These are phyloP conservation scores for Effrenium voratum DNA, from an alignment of 73 alveolate genomes.

Conservation along the genomic window DNA sequence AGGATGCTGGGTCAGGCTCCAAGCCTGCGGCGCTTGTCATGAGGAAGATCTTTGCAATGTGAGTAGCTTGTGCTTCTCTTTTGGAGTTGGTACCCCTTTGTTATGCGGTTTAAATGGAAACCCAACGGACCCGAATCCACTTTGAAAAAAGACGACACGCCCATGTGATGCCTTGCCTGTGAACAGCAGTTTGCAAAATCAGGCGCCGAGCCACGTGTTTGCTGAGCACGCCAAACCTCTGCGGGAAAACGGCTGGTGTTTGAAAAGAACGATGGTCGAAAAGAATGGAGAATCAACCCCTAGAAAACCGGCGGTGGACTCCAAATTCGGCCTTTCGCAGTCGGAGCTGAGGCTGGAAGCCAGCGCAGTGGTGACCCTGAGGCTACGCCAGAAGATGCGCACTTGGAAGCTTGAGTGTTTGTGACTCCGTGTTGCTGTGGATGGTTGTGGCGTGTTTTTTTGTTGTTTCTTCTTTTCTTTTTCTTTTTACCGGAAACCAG, in stretches of 20 bases:
- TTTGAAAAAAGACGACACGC: neutral
- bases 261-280: neutral
- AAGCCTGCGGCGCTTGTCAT: no score
- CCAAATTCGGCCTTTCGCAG: no score
- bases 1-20: slow-evolving; percentile 62
- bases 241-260: neutral
- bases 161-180: neutral
- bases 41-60: no score
- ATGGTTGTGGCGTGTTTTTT: no score
- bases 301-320: no score
- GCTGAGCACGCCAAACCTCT: neutral
- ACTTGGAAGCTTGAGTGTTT: neutral
- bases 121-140: no score
- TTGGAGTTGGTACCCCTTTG: no score
- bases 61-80: no score
- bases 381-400: neutral
- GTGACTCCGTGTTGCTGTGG: neutral
- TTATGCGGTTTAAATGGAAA: no score
- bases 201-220: neutral
- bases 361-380: slow-evolving; percentile 27
- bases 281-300: neutral
- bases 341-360: slow-evolving; percentile 51
- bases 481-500: no score
- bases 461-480: no score
- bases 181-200: neutral